Evolutionary conservation across 345 rosid genomes (phyloP).

Genomic region (Salix suchowensis): DNA sequence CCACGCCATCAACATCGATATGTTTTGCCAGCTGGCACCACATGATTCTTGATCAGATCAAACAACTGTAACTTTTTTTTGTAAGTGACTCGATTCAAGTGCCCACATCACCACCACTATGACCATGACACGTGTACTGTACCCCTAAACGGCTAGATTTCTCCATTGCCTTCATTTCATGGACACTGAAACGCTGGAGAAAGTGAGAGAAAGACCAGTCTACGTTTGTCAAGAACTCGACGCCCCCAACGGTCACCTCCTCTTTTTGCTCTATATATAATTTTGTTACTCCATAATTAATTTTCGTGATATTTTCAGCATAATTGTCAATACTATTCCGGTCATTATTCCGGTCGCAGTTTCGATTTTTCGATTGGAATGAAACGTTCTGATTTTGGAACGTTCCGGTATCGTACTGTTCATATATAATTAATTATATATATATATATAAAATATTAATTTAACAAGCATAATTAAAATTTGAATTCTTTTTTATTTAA

Average conservation of each 20-base stretch:
- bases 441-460: no score
- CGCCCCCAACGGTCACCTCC: not conserved
- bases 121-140: not conserved
- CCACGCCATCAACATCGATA: slow-evolving; percentile 12
- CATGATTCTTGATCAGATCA: slow-evolving; percentile 15
- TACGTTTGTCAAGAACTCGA: not conserved
- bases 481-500: no score
- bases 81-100: not conserved
- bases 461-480: no score
- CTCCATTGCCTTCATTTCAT: no score
- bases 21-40: slow-evolving; percentile 31
- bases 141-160: not conserved
- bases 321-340: no score
- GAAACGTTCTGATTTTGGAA: no score
- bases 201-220: not conserved
- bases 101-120: not conserved
- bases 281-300: not conserved
- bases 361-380: no score
- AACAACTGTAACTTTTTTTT: not conserved
- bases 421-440: no score
- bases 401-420: no score
- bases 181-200: no score
- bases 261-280: not conserved
- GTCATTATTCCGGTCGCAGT: no score
- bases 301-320: no score